Evolutionary conservation across 2,329 filamentous ascomycete species (phyloP).

Genomic region (Fusarium sp.): DNA sequence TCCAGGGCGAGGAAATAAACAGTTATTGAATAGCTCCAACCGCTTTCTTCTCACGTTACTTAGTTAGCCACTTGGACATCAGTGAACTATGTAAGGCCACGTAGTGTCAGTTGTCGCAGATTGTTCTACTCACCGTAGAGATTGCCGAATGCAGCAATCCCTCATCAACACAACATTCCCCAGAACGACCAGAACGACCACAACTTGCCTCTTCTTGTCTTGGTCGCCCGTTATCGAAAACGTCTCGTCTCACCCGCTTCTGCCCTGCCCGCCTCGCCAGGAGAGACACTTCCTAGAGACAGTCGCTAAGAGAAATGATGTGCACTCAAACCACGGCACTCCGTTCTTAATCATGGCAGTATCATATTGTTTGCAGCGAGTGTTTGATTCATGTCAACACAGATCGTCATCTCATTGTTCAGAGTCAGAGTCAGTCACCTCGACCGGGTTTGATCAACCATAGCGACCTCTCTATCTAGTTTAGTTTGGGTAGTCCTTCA

Average conservation of each 20-base stretch:
- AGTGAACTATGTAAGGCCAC: neutral
- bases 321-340: neutral
- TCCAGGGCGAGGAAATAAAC: neutral
- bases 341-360: neutral
- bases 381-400: conserved; percentile 13
- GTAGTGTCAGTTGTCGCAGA: conserved; percentile 22
- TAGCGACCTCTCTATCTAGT: neutral
- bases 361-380: conserved; percentile 11
- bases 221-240: conserved; percentile 24
- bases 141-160: conserved; percentile 26
- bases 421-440: conserved; percentile 17
- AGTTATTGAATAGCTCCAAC: neutral
- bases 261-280: conserved; percentile 5
- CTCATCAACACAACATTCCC: neutral
- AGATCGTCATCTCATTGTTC: conserved; percentile 21
- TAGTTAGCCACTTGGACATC: neutral
- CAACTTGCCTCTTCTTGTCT: conserved; percentile 3
- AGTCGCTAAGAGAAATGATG: conserved; percentile 32
- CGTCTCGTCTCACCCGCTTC: conserved; percentile 25
- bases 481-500: conserved; percentile 81
- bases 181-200: neutral
- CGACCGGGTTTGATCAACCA: neutral
- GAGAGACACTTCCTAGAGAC: conserved; percentile 16
- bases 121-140: conserved; percentile 10
- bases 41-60: neutral